These are phyloP conservation scores for Solanum clarkiae DNA, from an alignment of 257 asterid genomes.

Conservation along the genomic window DNA sequence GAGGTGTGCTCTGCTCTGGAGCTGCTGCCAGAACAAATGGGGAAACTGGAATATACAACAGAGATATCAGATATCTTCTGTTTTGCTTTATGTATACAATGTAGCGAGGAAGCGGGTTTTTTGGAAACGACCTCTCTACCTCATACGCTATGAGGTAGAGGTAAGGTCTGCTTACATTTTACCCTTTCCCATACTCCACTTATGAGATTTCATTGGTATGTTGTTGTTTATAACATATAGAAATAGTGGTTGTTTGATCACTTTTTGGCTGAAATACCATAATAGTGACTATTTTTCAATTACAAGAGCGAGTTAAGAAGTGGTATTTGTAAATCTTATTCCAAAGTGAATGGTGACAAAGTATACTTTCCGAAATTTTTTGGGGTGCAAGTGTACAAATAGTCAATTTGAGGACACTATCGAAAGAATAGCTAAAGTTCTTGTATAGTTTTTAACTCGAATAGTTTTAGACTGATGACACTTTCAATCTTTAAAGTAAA, in stretches of 20 bases:
- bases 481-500: no score
- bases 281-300: background rate
- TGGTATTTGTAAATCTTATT: background rate
- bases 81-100: background rate
- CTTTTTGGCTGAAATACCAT: background rate
- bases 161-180: no score
- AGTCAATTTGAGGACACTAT: background rate
- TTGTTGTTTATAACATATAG: no score
- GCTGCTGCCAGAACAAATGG: background rate
- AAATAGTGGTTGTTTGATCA: background rate
- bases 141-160: no score
- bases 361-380: background rate
- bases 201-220: no score
- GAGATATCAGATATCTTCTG: background rate
- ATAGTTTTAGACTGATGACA: no score
- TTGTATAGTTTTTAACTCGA: no score
- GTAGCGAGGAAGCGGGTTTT: no score
- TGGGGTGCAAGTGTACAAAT: no score
- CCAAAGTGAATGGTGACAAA: background rate
- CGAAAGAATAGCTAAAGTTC: no score
- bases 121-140: fast-evolving
- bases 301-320: background rate
- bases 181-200: fast-evolving
- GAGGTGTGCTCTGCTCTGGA: background rate
- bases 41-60: background rate